Evolutionary conservation across 805 yeast species (phyloP), one percentile per base, ranked within the genome.

Genomic region (Yamadazyma philogaea): DNA sequence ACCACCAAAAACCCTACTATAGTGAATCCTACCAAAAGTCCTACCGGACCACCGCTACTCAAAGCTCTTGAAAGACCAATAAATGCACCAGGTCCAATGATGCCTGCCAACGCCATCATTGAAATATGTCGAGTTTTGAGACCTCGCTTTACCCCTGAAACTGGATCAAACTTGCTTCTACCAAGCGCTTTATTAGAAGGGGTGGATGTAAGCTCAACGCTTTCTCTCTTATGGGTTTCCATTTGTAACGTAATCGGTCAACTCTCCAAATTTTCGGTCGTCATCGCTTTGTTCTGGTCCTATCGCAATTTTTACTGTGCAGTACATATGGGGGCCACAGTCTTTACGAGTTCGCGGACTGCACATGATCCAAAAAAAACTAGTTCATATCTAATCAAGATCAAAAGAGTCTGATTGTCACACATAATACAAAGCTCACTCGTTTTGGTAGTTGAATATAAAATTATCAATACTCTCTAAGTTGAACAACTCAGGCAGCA

Each of bases 81-180:
- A 54, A 77, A 80, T 19, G 80, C 63, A 50, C 85, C 86, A 30
- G 75, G 70, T 39, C 75, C 76, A 48, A 71, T 60, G 3, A 56
- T 54, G 22, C 60, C 59, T 10, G 55, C 60, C 22, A 61, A 43
- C 11, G 61, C 51, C 20, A 59, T 40, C 50, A 57, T 54, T n/a
- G 47, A 46, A 12, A 57, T 46, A 30, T 54, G 55, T 30, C 63
- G 45, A 15, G 52, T 43, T 24, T 49, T 48, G 22, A 58, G 49
- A 21, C 73, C 76, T 55, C 87, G 66, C 52, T 79, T 77, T 45
- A 78, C 79, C 22, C 49, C 49, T 10, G 46, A 34, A 10, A 27
- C 40, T 12, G 49, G 44, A 30, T 45, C 47, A 37, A 43, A 43
- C 24, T 42, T 34, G 10, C 26, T 21, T 30, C 69, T 66, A 10